These are phyloP conservation scores for Hemisphaericaspora xylanilytica DNA, from an alignment of 1,139 yeast species.

Conservation along the genomic window DNA sequence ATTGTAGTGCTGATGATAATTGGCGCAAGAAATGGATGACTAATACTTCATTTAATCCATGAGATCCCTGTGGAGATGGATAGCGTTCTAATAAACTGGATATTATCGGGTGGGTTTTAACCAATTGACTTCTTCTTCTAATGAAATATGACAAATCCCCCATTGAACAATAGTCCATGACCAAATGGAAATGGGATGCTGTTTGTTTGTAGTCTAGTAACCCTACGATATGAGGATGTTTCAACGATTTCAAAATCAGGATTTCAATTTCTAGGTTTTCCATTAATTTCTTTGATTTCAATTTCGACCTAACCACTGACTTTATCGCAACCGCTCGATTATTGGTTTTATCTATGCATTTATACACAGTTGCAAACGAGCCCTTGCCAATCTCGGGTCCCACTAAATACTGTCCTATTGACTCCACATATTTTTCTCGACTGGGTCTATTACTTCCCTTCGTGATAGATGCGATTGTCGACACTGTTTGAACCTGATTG, in stretches of 20 bases:
- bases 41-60: slow-evolving; percentile 76
- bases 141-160: slow-evolving; percentile 92
- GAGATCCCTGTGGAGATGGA: slow-evolving; percentile 76
- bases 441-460: neutral
- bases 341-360: slow-evolving; percentile 42
- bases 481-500: neutral
- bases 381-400: slow-evolving; percentile 53
- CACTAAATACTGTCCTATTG: slow-evolving; percentile 24
- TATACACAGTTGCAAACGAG: slow-evolving; percentile 50
- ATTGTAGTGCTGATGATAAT: slow-evolving; percentile 77
- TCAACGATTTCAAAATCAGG: slow-evolving; percentile 75
- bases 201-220: slow-evolving; percentile 81
- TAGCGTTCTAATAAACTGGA: slow-evolving; percentile 73
- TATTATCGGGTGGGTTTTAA: slow-evolving; percentile 74
- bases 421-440: slow-evolving; percentile 1
- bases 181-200: slow-evolving; percentile 73
- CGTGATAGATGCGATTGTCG: neutral
- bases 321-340: slow-evolving; percentile 78
- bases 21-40: slow-evolving; percentile 86
- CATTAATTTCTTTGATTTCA: slow-evolving; percentile 79
- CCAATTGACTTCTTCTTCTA: slow-evolving; percentile 68
- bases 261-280: slow-evolving; percentile 93
- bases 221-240: slow-evolving; percentile 91
- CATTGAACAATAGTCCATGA: slow-evolving; percentile 96
- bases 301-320: slow-evolving; percentile 77